Base-by-base conservation (phyloP, 352 stramenopile species). In the Phytopythium mirpurense region DNA sequence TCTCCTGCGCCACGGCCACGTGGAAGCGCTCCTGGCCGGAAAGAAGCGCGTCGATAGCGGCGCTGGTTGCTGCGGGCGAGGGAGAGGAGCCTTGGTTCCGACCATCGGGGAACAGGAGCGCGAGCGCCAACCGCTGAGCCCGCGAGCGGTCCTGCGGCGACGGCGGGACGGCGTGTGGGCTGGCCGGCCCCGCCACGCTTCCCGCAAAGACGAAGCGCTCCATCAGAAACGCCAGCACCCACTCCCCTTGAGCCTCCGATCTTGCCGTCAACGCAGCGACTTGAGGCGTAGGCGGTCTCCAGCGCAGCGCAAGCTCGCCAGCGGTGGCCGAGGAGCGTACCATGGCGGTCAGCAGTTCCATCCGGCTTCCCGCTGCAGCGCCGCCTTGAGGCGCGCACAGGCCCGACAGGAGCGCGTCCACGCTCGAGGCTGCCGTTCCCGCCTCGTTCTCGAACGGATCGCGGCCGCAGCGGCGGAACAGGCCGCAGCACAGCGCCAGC, bases 11-110 rank as follows among this genome's bases (percentile, higher is more conserved):
- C 0, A 80, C 68, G 0, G 49, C 52, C 6, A 16, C 19, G 50
- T 81, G 75, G 18, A 67, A 77, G 10, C 18, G 50, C 32, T 51
- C 37, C 27, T 71, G 55, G 51, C 48, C 31, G 0, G 31, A 45
- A 11, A 76, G 26, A 10, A 76, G n/a, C 21, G 27, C 12, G 35
- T 44, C 15, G 16, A 61, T 26, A 4, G 21, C 19, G n/a, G 9
- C 12, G 14, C 5, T 10, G 16, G 10, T 21, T 47, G 41, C 24
- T 31, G 2, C 24, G n/a, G 12, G 1, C 7, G 6, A 32, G 0
- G 15, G 15, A 3, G 32, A 12, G 3, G 41, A 32, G 3, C 2
- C 24, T 12, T 34, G 4, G 3, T 5, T 6, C 14, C 34, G 10
- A 4, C 34, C 14, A 12, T 31, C 16, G 23, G 41, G 41, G 9